Evolutionary conservation across 176 grass and related monocot genomes (phyloP).

Genomic region (Zea mays): Zm-B73-REFERENCE-NAM-5.0 NC_050099.1:241403001-241403500

Average conservation of each 20-base stretch:
- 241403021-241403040: background rate
- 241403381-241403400: background rate
- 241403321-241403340: background rate
- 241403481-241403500: background rate
- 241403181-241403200: background rate
- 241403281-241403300: background rate
- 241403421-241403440: background rate
- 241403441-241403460: background rate
- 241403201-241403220: background rate
- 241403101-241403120: background rate
- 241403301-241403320: background rate
- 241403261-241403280: background rate
- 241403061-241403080: slow-evolving; percentile 10
- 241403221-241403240: slow-evolving; percentile 10
- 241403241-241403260: background rate
- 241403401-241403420: background rate
- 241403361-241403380: background rate
- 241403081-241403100: background rate
- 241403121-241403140: background rate
- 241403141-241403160: background rate
- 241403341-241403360: too few species aligned
- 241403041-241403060: background rate
- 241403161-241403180: background rate
- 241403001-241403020: background rate
- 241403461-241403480: background rate